phyloP scores from a whole-genome alignment of 208 protist species.

The Leishmania gerbilli region DNA sequence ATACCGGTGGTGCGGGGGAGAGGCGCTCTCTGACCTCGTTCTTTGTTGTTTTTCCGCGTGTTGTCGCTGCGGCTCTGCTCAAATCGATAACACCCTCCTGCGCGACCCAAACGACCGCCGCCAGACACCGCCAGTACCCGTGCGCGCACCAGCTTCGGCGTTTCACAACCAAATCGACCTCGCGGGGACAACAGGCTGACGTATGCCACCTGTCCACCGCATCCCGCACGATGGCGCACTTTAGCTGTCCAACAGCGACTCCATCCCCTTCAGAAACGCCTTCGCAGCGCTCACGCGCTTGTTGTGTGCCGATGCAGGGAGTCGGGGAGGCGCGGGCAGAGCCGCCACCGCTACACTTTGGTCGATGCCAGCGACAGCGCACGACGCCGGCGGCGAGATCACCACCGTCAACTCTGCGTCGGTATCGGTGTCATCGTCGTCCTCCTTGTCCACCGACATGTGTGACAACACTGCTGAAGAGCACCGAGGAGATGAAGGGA shows the following conservation, averaged over 20 bases:
- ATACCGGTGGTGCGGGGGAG: background rate
- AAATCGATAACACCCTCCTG: background rate
- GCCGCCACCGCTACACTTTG: background rate
- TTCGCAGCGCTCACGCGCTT: slow-evolving; percentile 24
- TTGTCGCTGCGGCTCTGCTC: background rate
- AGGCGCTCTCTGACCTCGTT: background rate
- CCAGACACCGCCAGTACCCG: background rate
- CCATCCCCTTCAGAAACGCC: slow-evolving; percentile 28
- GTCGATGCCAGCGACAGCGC: background rate
- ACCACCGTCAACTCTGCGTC: slow-evolving; percentile 6
- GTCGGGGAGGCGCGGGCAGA: background rate
- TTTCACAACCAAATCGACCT: background rate
- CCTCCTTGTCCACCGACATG: background rate
- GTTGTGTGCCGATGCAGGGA: slow-evolving; percentile 1
- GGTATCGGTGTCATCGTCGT: background rate
- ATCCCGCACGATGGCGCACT: background rate
- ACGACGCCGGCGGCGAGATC: background rate
- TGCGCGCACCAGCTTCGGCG: background rate
- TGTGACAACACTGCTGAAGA: background rate
- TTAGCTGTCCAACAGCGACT: slow-evolving; percentile 17
- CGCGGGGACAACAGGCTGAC: background rate
- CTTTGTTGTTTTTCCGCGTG: background rate
- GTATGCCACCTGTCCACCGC: background rate
- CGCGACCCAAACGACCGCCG: background rate
- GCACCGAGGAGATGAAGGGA: background rate